Evolutionary conservation across 345 rosid species (phyloP), one percentile per base, ranked within the genome.

Genomic region (Hevea brasiliensis): DNA sequence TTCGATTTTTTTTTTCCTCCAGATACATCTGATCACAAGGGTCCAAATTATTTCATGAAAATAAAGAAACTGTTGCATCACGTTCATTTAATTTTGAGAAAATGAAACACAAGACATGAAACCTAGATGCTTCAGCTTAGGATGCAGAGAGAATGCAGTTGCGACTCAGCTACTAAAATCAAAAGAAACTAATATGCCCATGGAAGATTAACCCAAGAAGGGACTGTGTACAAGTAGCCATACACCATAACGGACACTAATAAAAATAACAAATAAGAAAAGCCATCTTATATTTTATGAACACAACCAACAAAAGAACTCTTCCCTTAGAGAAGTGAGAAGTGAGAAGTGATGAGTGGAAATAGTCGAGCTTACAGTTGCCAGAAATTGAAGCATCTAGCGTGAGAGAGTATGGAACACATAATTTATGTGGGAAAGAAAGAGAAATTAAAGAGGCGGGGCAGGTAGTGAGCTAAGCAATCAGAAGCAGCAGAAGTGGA

Each of bases 401-500:
- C 12, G 29, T 9, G 57, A 1, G 57, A 45, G 60, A 53, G 55
- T 8, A 10, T 10, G 50, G 21, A 59, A 59, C 14, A 9, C 45
- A 67, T 57, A 65, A 65, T 44, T 65, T 45, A 65, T 10, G 32
- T 12, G 13, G 40, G 69, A 29, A 27, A 74, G 64, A 29, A 57
- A 23, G 67, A 65, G 63, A 47, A 32, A 65, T 45, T 10, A 8
- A 10, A 13, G 58, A 17, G 23, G 44, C 42, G 7, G 40, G 51
- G 17, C 20, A 63, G 58, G 56, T 50, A 12, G 67, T 56, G 67
- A 67, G 74, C 42, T 51, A 60, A 57, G 80, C 75, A 29, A 73
- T 54, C 15, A 37, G 76, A 48, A 65, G 74, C 29, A 59, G 0
- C 24, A n/a, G 75, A 66, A 68, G 80, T 73, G 81, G 85, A 79